These are phyloP conservation scores for Trichothecium roseum DNA, from an alignment of 2,329 filamentous ascomycete species.

Conservation along the genomic window DNA sequence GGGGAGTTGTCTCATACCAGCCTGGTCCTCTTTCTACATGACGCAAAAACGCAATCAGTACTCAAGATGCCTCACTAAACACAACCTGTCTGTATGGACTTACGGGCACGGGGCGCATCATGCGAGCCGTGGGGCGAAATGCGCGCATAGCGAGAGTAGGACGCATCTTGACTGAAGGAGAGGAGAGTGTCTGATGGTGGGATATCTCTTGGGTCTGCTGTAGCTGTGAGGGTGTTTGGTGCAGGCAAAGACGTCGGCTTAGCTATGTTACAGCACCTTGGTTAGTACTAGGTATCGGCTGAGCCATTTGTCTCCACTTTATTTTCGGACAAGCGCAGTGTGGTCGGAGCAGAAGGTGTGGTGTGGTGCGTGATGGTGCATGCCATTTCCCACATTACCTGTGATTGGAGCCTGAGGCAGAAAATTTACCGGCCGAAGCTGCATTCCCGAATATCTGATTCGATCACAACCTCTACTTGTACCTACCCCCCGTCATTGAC, in stretches of 20 bases:
- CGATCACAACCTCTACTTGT: slow-evolving; percentile 17
- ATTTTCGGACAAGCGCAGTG: no score
- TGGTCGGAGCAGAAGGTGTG: no score
- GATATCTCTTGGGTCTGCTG: background rate
- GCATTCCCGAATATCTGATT: slow-evolving; percentile 27
- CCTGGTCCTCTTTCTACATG: slow-evolving; percentile 54
- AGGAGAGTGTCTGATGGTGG: slow-evolving; percentile 5
- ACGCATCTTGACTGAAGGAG: slow-evolving; percentile 43
- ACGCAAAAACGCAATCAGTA: slow-evolving; percentile 7
- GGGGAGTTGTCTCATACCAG: slow-evolving; percentile 41
- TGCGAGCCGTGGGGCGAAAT: slow-evolving; percentile 54
- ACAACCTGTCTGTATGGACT: slow-evolving; percentile 16
- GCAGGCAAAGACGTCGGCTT: slow-evolving; percentile 8
- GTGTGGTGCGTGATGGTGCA: background rate
- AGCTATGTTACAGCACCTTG: no score
- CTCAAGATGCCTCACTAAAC: slow-evolving; percentile 3
- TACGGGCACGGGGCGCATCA: slow-evolving; percentile 66
- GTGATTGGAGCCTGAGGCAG: slow-evolving; percentile 28
- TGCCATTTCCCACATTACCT: slow-evolving; percentile 15
- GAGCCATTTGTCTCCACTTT: no score
- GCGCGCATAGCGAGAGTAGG: slow-evolving; percentile 56
- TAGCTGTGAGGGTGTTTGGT: slow-evolving; percentile 10
- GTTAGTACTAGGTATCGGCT: background rate
- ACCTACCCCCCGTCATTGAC: no score
- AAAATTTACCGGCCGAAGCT: slow-evolving; percentile 12